Base-by-base conservation (phyloP, 2,329 filamentous ascomycete species). In the Fusarium sacchari region DNA sequence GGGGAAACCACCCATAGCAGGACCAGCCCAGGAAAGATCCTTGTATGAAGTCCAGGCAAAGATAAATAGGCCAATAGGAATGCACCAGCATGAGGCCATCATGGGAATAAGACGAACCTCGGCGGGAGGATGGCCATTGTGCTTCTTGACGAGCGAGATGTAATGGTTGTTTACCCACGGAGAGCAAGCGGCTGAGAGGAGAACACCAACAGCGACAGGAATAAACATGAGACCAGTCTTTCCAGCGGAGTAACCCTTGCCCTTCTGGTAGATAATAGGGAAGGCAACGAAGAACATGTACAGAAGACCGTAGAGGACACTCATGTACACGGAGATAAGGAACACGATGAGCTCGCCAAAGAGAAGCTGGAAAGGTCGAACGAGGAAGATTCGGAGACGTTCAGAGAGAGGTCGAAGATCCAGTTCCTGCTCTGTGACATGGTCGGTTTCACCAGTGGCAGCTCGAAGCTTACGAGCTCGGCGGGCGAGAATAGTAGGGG, bases 181-280 rank as follows among this genome's bases (percentile, higher is more conserved):
- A 2, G 93, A 85, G 81, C 90, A 93, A 18, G 83, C 78, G 22
- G 94, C 92, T 3, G 92, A 93, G 46, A 83, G 68, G 4, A 96
- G 24, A 22, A 96, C 93, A 57, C 94, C 94, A 24, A 96, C 83
- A 13, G 94, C 93, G 50, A 96, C 81, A 4, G 94, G 94, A 71
- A 96, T 95, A 81, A 97, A 97, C 92, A 96, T 96, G 14, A 97
- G 86, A 52, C 94, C 94, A 0, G 94, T 95, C 34, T 85, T 91
- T 40, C 92, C 88, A 34, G 93, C 88, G 7, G 87, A 90, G 82
- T 92, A 97, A 6, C 93, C 93, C 83, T 97, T 97, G 67, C 93
- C 92, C 81, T 90, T 86, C 74, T 94, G 88, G 84, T 93, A 97
- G 65, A 97, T 86, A 76, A 91, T 89, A 37, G 90, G 88, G 78